These are phyloP conservation scores for Pythium diclinum DNA, from an alignment of 352 stramenopile species.

Conservation along the genomic window DNA sequence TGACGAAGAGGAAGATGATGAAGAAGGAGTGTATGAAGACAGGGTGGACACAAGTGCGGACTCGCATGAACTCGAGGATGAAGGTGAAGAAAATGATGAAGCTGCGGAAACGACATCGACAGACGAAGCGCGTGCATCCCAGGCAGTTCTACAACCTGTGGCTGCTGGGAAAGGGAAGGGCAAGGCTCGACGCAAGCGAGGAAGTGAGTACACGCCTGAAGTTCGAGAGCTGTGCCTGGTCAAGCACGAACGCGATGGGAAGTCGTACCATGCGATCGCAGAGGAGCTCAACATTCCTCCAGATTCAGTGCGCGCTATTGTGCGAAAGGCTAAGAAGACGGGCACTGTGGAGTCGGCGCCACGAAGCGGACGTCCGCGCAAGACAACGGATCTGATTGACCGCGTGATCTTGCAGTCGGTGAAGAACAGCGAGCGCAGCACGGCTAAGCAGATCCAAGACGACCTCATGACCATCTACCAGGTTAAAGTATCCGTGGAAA, in stretches of 20 bases:
- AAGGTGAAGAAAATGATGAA: background rate
- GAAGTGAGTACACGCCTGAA: constrained; percentile 57
- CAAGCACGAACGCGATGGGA: constrained; percentile 51
- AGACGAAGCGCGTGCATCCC: background rate
- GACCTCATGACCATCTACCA: constrained; percentile 51
- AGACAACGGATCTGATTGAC: constrained; percentile 63
- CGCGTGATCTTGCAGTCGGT: constrained; percentile 65
- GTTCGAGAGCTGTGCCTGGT: constrained; percentile 47
- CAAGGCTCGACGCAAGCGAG: constrained; percentile 32
- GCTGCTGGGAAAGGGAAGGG: background rate
- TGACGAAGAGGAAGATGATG: background rate
- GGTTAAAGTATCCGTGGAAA: constrained; percentile 60
- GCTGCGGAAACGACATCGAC: background rate
- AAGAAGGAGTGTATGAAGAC: background rate
- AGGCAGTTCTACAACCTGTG: background rate
- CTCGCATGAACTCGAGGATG: background rate
- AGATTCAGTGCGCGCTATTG: constrained; percentile 57
- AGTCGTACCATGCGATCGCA: constrained; percentile 53
- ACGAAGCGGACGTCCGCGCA: constrained; percentile 59
- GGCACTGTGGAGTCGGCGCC: constrained; percentile 49
- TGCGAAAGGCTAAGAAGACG: constrained; percentile 62
- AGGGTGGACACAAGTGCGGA: constrained; percentile 3
- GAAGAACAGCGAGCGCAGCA: constrained; percentile 47
- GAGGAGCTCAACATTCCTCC: constrained; percentile 53
- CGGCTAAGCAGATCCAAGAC: constrained; percentile 61